These are phyloP conservation scores for Aspergillus costaricaensis DNA, from an alignment of 2,329 filamentous ascomycete species.

Conservation along the genomic window DNA sequence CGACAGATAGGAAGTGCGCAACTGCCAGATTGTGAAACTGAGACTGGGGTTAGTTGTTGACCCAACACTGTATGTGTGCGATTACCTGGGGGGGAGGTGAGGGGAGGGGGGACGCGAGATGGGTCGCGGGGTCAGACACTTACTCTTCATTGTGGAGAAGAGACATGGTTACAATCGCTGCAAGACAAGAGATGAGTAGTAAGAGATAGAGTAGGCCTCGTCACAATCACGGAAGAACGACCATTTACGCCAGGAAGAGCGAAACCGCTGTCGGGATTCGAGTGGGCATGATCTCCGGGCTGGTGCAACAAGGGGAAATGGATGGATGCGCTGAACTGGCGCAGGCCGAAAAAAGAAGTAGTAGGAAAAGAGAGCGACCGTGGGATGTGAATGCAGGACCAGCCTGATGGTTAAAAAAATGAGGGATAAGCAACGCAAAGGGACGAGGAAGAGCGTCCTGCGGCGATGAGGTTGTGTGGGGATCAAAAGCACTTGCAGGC, in stretches of 20 bases:
- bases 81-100: background rate
- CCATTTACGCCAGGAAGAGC: constrained; percentile 6
- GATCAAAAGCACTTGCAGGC: constrained; percentile 5
- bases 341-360: constrained; percentile 9
- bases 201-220: background rate
- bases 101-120: background rate
- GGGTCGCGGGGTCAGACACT: constrained; percentile 22
- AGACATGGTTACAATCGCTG: constrained; percentile 41
- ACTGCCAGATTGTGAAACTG: constrained; percentile 66
- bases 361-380: constrained; percentile 14
- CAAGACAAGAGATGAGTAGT: background rate
- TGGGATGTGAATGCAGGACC: constrained; percentile 31
- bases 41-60: constrained; percentile 15
- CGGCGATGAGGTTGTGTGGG: constrained; percentile 3
- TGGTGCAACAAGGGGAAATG: constrained; percentile 15
- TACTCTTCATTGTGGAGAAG: constrained; percentile 56
- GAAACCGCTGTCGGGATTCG: constrained; percentile 9
- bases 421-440: constrained; percentile 1
- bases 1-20: constrained; percentile 65
- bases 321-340: constrained; percentile 14
- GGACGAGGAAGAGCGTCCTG: background rate
- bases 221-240: constrained; percentile 8
- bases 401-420: constrained; percentile 30
- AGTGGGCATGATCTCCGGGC: constrained; percentile 12
- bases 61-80: background rate